A percentile compares a stretch with the other conserved stretches of the same genome.
phyloP scores from a whole-genome alignment of 306 rosid species.

The Ziziphus jujuba region DNA sequence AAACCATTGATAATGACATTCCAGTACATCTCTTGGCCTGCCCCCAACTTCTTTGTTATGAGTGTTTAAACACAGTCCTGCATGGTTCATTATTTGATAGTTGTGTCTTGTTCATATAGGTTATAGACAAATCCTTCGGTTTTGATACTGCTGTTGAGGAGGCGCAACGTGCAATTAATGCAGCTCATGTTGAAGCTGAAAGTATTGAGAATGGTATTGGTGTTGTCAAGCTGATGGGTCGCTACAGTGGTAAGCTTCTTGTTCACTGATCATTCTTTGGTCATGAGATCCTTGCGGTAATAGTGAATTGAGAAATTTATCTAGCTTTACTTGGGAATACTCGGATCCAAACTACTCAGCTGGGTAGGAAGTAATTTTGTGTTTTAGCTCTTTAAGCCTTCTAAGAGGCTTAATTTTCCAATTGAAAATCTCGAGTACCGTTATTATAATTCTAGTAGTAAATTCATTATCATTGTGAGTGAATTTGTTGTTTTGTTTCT shows the following conservation, averaged over 20 bases:
- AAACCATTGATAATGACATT: slow-evolving; percentile 95
- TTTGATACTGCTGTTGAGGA: slow-evolving; percentile 99
- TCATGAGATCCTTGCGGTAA: not conserved
- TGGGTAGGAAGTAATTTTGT: no score
- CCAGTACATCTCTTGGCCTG: slow-evolving; percentile 48
- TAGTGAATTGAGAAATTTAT: not conserved
- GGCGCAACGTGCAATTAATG: slow-evolving; percentile 98
- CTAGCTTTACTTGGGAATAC: not conserved
- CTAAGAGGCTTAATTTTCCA: no score
- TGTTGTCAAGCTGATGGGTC: slow-evolving; percentile 95
- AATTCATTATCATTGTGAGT: no score
- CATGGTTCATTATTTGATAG: not conserved
- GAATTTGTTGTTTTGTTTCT: no score
- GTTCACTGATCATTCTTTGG: not conserved
- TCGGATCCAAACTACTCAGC: no score
- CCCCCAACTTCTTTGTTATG: not conserved
- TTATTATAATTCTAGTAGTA: no score
- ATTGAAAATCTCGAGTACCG: no score
- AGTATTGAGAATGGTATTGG: slow-evolving; percentile 92
- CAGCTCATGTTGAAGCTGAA: slow-evolving; percentile 93
- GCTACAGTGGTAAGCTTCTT: slow-evolving; percentile 71
- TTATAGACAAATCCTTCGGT: slow-evolving; percentile 90
- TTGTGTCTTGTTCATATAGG: slow-evolving; percentile 42
- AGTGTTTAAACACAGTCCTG: not conserved
- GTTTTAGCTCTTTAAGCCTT: no score